Conservation (phyloP, 345 rosid genomes). For the Toxicodendron radicans region DNA sequence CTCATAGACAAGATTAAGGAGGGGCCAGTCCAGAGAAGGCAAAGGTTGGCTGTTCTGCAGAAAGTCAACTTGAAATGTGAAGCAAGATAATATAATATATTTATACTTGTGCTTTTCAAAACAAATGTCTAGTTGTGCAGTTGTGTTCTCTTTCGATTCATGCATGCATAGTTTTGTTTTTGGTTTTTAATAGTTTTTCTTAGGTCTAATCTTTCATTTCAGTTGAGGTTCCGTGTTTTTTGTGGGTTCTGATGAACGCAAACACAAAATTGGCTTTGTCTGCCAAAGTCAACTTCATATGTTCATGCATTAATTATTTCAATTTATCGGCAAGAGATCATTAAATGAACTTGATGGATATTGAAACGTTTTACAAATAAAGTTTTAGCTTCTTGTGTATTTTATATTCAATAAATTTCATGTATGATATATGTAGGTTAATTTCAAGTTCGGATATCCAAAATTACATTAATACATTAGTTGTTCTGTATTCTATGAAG, state of each 20-base stretch:
- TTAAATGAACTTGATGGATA: too few relatives aligned
- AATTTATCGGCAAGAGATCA: too few relatives aligned
- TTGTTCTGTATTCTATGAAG: neutral
- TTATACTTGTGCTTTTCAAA: slow-evolving; percentile 3
- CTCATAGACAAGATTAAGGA: neutral
- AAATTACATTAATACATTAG: too few relatives aligned
- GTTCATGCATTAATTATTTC: slow-evolving; percentile 3
- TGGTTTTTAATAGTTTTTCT: neutral
- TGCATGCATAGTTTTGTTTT: neutral
- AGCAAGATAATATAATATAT: neutral
- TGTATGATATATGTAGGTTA: too few relatives aligned
- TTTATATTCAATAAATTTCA: too few relatives aligned
- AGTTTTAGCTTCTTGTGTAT: too few relatives aligned
- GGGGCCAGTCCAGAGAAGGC: slow-evolving; percentile 14
- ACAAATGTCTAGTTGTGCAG: neutral
- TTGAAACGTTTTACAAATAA: too few relatives aligned
- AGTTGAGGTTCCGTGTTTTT: neutral
- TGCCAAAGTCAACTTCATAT: slow-evolving; percentile 16
- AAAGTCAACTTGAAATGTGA: slow-evolving; percentile 19
- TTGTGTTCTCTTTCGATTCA: neutral
- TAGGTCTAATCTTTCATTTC: neutral
- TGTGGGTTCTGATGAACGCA: slow-evolving; percentile 2
- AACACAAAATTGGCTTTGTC: slow-evolving; percentile 1
- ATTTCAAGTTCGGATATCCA: too few relatives aligned
- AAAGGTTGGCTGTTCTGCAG: neutral